Percentiles rank a stretch among this genome's conserved stretches.
phyloP scores from a whole-genome alignment of 257 asterid species.

The Fraxinus pennsylvanica region DNA sequence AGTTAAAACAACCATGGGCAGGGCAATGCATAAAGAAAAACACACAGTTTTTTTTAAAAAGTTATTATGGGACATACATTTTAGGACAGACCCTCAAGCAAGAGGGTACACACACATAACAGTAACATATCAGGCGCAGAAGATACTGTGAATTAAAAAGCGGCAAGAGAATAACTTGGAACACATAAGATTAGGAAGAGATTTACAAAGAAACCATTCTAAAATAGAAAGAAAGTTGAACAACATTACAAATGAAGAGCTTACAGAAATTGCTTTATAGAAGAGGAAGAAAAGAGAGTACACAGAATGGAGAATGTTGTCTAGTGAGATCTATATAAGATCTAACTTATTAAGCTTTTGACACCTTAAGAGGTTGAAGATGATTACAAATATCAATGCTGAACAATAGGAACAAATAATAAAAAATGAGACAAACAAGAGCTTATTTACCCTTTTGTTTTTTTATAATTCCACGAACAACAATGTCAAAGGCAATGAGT shows the following conservation, averaged over 20 bases:
- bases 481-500: background rate
- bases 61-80: background rate
- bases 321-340: background rate
- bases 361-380: background rate
- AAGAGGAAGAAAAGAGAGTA: background rate
- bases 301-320: background rate
- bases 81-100: background rate
- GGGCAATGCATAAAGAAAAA: background rate
- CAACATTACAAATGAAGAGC: background rate
- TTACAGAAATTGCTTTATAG: background rate
- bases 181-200: background rate
- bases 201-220: background rate
- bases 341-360: background rate
- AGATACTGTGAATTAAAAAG: background rate
- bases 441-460: constrained; percentile 1
- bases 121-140: background rate
- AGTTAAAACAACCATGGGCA: too few species aligned
- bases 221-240: background rate
- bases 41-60: background rate
- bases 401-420: background rate
- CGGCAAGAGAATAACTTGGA: background rate
- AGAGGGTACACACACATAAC: background rate
- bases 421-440: background rate
- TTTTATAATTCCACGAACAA: background rate
- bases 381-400: background rate